Conservation (phyloP, 345 rosid genomes). For the Erodium maritimum region DNA sequence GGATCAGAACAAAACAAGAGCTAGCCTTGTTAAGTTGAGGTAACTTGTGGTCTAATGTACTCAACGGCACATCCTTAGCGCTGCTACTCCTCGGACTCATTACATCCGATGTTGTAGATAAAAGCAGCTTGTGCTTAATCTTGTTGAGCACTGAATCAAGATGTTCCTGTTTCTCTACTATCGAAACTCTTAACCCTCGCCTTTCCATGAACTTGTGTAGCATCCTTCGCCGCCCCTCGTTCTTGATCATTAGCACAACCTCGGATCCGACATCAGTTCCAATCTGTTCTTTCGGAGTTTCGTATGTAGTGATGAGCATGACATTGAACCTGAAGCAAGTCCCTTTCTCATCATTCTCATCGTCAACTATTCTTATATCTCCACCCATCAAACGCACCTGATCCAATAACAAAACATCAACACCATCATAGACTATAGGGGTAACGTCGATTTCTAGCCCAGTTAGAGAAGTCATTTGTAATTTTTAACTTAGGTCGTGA, state of each 20-base stretch:
- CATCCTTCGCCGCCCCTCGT: constrained; percentile 38
- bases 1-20: constrained; percentile 24
- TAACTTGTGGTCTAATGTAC: constrained; percentile 21
- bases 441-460: no score
- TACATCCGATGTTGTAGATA: constrained; percentile 32
- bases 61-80: constrained; percentile 48
- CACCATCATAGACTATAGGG: no score
- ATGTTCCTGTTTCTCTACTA: constrained; percentile 29
- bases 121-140: constrained; percentile 20
- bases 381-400: constrained; percentile 86
- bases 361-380: constrained; percentile 55
- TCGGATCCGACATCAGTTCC: no score
- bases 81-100: constrained; percentile 24
- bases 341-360: constrained; percentile 45
- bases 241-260: constrained; percentile 47
- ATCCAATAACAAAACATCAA: no score
- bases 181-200: constrained; percentile 37
- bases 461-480: no score
- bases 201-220: constrained; percentile 39
- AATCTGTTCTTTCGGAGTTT: no score
- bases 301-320: constrained; percentile 20
- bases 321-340: constrained; percentile 72
- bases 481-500: no score
- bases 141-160: constrained; percentile 24
- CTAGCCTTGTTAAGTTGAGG: constrained; percentile 14